Percentiles rank a stretch among this genome's conserved stretches.
Evolutionary conservation across 805 yeast genomes (phyloP).

Genomic region (Zygoascus bituminiphila): DNA sequence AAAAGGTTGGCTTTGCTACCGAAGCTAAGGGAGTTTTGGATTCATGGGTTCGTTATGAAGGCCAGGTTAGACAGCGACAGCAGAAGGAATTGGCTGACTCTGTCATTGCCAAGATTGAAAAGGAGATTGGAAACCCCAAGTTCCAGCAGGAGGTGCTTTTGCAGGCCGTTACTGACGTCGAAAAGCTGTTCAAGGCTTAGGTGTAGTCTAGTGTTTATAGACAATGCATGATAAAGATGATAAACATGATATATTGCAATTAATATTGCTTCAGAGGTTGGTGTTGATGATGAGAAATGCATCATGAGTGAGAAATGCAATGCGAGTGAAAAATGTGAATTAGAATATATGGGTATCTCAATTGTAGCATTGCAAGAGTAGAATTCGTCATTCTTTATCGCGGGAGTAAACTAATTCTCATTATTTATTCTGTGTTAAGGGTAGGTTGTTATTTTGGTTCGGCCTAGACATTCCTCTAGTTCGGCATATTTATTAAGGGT

Average conservation of each 20-base stretch:
- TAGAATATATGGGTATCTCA: too few relatives aligned
- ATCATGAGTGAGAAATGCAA: too few relatives aligned
- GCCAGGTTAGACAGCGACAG: slow-evolving; percentile 90
- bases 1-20: slow-evolving; percentile 72
- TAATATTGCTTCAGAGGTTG: too few relatives aligned
- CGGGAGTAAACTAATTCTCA: too few relatives aligned
- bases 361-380: too few relatives aligned
- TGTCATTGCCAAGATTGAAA: slow-evolving; percentile 81
- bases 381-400: too few relatives aligned
- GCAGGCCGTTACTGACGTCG: slow-evolving; percentile 89
- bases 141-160: slow-evolving; percentile 88
- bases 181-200: slow-evolving; percentile 30
- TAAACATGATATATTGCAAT: neutral
- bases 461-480: too few relatives aligned
- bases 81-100: slow-evolving; percentile 84
- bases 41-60: slow-evolving; percentile 98
- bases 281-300: too few relatives aligned
- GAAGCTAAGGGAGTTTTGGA: slow-evolving; percentile 95
- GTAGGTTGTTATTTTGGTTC: too few relatives aligned
- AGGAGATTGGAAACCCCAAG: slow-evolving; percentile 75
- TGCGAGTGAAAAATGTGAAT: too few relatives aligned
- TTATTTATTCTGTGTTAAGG: too few relatives aligned
- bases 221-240: neutral
- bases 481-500: too few relatives aligned
- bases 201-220: neutral